Percentiles rank a stretch among this genome's conserved stretches.
phyloP scores from a whole-genome alignment of 139 green algal genomes.

The Chlamydomonas asymmetrica region DNA sequence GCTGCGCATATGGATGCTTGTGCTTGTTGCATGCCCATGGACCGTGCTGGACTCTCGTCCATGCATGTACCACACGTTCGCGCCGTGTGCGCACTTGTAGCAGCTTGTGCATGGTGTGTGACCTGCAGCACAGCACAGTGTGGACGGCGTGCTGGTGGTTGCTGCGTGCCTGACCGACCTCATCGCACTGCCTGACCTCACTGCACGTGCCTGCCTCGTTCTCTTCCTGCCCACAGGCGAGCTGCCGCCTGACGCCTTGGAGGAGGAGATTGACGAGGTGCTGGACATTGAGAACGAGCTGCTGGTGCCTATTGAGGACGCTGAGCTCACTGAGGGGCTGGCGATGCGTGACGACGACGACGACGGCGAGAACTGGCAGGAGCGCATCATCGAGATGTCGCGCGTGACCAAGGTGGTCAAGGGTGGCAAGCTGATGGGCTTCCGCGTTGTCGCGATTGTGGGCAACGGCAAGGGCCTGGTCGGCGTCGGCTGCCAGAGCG shows the following conservation, averaged over 20 bases:
- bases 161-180: too few relatives aligned
- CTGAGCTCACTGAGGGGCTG: conserved; percentile 11
- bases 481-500: conserved; percentile 85
- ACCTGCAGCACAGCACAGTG: too few relatives aligned
- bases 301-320: conserved; percentile 14
- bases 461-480: conserved; percentile 69
- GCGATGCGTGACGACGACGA: conserved; percentile 15
- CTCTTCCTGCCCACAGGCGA: conserved; percentile 3
- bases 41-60: too few relatives aligned
- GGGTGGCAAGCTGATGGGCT: conserved; percentile 91
- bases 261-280: conserved; percentile 32
- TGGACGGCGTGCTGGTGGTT: too few relatives aligned
- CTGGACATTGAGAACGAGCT: conserved; percentile 37
- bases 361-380: conserved; percentile 43
- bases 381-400: conserved; percentile 71
- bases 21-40: too few relatives aligned
- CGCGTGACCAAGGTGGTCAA: conserved; percentile 95
- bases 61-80: too few relatives aligned
- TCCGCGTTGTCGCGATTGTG: conserved; percentile 72
- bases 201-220: too few relatives aligned
- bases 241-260: conserved; percentile 37
- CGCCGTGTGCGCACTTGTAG: too few relatives aligned
- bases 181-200: too few relatives aligned
- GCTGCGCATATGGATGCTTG: too few relatives aligned
- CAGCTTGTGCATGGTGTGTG: too few relatives aligned